Conservation (phyloP, 208 protist species). For the Leishmania martiniquensis region DNA sequence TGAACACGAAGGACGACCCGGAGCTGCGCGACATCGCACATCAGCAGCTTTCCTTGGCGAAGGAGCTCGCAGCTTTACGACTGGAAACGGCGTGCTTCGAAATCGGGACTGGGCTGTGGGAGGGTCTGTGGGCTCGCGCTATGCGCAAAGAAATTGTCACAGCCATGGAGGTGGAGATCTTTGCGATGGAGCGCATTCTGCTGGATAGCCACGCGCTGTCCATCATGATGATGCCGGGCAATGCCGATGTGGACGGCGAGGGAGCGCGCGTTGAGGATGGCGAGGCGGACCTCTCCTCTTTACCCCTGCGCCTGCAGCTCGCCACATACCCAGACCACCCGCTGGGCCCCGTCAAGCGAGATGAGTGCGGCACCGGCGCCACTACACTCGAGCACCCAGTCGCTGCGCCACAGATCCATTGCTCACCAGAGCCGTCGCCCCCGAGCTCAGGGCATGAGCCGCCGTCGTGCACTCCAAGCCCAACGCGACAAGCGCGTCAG, state of each 20-base stretch:
- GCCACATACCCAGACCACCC: background rate
- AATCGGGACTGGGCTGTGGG: constrained; percentile 66
- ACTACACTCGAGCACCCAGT: background rate
- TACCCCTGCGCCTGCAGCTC: background rate
- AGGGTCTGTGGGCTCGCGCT: constrained; percentile 81
- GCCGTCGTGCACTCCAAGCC: background rate
- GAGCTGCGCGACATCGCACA: constrained; percentile 72
- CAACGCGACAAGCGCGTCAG: constrained; percentile 9
- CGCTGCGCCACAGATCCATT: background rate
- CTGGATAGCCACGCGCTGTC: constrained; percentile 49
- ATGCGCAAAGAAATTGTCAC: constrained; percentile 84
- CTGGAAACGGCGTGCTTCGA: constrained; percentile 79
- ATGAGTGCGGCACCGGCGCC: background rate
- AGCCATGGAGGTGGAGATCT: constrained; percentile 52
- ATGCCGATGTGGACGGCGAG: constrained; percentile 7
- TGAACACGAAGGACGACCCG: constrained; percentile 43
- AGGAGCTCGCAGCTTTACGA: constrained; percentile 73
- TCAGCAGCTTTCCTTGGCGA: constrained; percentile 73
- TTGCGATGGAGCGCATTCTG: constrained; percentile 74
- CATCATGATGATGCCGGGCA: constrained; percentile 30
- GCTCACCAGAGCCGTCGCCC: background rate
- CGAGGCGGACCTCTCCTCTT: background rate
- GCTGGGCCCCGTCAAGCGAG: background rate
- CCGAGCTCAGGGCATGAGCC: background rate
- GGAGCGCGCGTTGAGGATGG: background rate